Evolutionary conservation across 2,329 filamentous ascomycete species (phyloP), one percentile per base, ranked within the genome.

Genomic region (Trichoderma sp.): DNA sequence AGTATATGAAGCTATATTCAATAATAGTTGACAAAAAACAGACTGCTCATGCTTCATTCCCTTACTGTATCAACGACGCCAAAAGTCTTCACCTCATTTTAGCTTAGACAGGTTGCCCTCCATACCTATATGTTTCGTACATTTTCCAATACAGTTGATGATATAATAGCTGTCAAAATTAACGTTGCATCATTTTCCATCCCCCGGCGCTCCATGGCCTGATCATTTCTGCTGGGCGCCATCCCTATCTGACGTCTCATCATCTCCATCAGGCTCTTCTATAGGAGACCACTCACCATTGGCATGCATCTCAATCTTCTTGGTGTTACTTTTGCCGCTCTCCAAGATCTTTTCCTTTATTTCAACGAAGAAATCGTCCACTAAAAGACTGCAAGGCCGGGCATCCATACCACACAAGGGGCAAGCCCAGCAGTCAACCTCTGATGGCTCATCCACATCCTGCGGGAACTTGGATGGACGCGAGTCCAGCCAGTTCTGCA

Each of bases 401-500:
- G 93, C 95, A 82, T 98, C 95, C 38, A 85, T 86, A 31, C 88
- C 87, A 83, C 96, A 98, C 35, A 97, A 91, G 0, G 97, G 97
- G 80, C 97, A 99, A 77, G 90, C 93, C 95, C 95, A 98, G 71
- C 90, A 90, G 80, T 97, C 94, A 0, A 90, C 86, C 73, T 89
- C 84, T 1, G 87, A 88, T 9, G 89, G 90, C 78, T 92, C 88
- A 11, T 64, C 75, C 8, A 41, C 76, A 45, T 78, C 78, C n/a
- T 74, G 74, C 4, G 77, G 45, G 6, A 84, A 82, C 76, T 88
- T 88, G 16, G 85, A 84, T 6, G 87, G 86, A 59, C 94, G 91
- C 6, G 93, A 94, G 16, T 87, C 83, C 9, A 99, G 88, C 86
- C 94, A 98, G 1, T 90, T 95, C 24, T 93, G 89, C 8, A 98